Evolutionary conservation across 306 rosid species (phyloP), one percentile per base, ranked within the genome.

Genomic region (Luffa aegyptiaca): DNA sequence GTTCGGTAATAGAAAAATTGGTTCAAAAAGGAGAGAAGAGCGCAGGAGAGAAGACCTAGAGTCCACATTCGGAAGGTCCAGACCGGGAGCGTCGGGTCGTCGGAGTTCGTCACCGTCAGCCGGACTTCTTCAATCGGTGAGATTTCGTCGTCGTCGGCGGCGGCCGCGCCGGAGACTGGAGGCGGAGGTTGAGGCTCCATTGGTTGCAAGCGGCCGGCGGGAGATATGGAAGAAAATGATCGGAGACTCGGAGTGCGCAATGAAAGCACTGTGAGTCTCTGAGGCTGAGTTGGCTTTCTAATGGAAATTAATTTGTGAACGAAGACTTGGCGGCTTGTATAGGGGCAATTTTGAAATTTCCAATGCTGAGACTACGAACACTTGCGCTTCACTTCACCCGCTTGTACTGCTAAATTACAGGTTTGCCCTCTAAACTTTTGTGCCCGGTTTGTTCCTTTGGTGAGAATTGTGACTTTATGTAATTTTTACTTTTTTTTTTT

Each of bases 21-120:
- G 85, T 93, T 91, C 42, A 93, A 87, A 79, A 91, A 93, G 2
- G 97, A 90, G 35, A 91, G 79, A 31, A 93, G 86, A 10, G 81
- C 72, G 51, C 97, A 93, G 0, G 97, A 93, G 84, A 88, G 12
- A 0, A 91, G 82, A 2, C 98, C 97, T 8, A 93, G 55, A 55
- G 83, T 76, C 98, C 98, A 93, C 98, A 93, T 93, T 0, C 97
- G 88, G 87, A 93, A 93, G 6, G 98, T 93, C 98, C 98, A 91
- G 49, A 93, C 89, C 1, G 97, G 98, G 2, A 78, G 90, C 11
- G 79, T 80, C 17, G 84, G 89, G 77, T 93, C 91, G 78, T 93
- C 98, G n/a, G 83, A 81, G 88, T 86, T 87, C 3, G 87, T 61
- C 0, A 93, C 98, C 0, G 97, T 93, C 44, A 90, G n/a, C 5